phyloP scores from a whole-genome alignment of 2,329 filamentous ascomycete genomes.

The Fusarium mexicanum region DNA sequence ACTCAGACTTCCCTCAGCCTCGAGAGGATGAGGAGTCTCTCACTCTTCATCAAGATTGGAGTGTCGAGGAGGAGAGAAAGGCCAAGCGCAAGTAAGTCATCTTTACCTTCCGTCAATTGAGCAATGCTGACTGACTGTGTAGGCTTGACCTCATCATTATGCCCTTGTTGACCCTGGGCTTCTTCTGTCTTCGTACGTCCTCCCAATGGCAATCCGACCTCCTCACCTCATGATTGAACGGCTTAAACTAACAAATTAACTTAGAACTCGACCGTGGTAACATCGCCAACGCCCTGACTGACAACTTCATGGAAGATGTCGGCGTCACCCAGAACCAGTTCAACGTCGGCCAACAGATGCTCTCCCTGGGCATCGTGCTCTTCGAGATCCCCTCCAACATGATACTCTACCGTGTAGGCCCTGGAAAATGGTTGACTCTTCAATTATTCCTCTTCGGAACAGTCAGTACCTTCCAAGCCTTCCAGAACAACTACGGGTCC shows the following conservation, averaged over 20 bases:
- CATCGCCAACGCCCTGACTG: conserved; percentile 59
- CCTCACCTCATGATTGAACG: too few relatives aligned
- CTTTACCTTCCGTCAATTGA: neutral
- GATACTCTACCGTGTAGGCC: conserved; percentile 49
- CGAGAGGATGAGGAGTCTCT: conserved; percentile 47
- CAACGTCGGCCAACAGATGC: conserved; percentile 61
- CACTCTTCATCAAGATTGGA: conserved; percentile 47
- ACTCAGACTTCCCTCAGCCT: conserved; percentile 17
- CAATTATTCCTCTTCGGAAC: conserved; percentile 64
- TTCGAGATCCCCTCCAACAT: conserved; percentile 53
- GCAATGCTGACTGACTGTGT: neutral
- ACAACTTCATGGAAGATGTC: conserved; percentile 60
- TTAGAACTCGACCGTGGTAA: conserved; percentile 49
- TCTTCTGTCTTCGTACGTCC: conserved; percentile 54
- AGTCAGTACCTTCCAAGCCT: conserved; percentile 65
- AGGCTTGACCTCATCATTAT: conserved; percentile 55
- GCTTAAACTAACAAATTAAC: neutral
- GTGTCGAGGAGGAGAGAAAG: conserved; percentile 47
- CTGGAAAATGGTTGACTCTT: conserved; percentile 62
- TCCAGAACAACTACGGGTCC: conserved; percentile 56
- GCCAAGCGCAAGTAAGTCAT: conserved; percentile 46
- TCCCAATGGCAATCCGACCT: fast-evolving
- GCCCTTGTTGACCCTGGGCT: conserved; percentile 54
- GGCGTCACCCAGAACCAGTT: conserved; percentile 61
- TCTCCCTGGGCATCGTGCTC: conserved; percentile 61